Evolutionary conservation across 306 rosid species (phyloP).

Genomic region (Pyrus communis): DNA sequence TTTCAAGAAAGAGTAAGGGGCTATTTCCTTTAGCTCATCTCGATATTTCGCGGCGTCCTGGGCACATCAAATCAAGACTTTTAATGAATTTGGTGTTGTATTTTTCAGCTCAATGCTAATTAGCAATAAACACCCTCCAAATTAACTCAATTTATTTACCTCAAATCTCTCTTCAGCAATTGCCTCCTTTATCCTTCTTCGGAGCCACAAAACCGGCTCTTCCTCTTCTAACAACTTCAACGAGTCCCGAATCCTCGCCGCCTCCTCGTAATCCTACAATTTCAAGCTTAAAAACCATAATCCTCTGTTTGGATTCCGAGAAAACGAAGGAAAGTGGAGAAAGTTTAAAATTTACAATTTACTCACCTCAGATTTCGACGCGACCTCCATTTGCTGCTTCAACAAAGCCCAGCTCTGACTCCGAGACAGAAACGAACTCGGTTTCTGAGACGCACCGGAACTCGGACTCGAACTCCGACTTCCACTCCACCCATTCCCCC

Average conservation of each 20-base stretch:
- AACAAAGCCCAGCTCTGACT: conserved; percentile 71
- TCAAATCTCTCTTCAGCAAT: conserved; percentile 65
- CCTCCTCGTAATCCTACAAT: conserved; percentile 82
- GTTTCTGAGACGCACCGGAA: conserved; percentile 17
- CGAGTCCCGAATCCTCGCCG: conserved; percentile 87
- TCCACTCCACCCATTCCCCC: conserved; percentile 31
- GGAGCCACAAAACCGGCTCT: conserved; percentile 75
- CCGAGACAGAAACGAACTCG: conserved; percentile 60
- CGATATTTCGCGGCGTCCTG: conserved; percentile 94
- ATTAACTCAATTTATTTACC: conserved; percentile 31
- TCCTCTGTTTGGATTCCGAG: background rate
- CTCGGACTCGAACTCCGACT: conserved; percentile 30
- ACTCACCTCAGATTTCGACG: conserved; percentile 80
- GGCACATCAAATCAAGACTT: conserved; percentile 1
- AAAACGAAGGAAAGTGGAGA: background rate
- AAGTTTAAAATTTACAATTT: background rate
- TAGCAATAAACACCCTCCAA: background rate
- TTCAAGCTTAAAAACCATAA: background rate
- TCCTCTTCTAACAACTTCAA: conserved; percentile 69
- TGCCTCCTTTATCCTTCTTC: conserved; percentile 63
- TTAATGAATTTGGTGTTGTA: background rate
- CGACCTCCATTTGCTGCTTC: conserved; percentile 86
- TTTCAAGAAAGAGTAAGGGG: conserved; percentile 74
- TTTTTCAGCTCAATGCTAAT: background rate
- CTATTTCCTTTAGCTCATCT: conserved; percentile 66